A percentile compares a stretch with the other conserved stretches of the same genome.
Evolutionary conservation across 306 rosid genomes (phyloP).

Genomic region (Fragaria ananassa): DNA sequence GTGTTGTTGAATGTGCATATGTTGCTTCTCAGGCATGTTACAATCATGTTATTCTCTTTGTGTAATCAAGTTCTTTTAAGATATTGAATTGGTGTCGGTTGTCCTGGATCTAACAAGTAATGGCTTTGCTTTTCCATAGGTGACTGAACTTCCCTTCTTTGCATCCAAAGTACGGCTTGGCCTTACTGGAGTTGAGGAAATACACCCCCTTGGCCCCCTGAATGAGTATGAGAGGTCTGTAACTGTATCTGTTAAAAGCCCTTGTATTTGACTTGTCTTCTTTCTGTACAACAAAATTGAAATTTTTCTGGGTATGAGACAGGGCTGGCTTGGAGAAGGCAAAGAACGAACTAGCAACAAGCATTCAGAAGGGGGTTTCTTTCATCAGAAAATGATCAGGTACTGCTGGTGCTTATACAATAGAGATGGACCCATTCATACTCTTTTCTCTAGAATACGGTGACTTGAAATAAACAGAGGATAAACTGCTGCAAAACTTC

Average conservation of each 20-base stretch:
- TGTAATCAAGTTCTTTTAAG: background rate
- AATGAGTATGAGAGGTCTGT: conserved; percentile 83
- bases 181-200: conserved; percentile 75
- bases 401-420: background rate
- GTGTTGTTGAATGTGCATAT: conserved; percentile 76
- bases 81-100: background rate
- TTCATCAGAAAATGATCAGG: conserved; percentile 50
- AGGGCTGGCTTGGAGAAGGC: conserved; percentile 81
- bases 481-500: background rate
- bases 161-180: conserved; percentile 87
- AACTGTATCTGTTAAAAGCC: background rate
- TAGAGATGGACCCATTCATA: background rate
- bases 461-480: conserved; percentile 27
- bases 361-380: conserved; percentile 76
- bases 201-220: conserved; percentile 70
- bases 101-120: conserved; percentile 3
- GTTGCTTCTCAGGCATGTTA: conserved; percentile 63
- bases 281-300: background rate
- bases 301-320: conserved; percentile 7
- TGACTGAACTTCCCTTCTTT: conserved; percentile 89
- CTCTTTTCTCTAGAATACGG: conserved; percentile 14
- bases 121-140: conserved; percentile 37
- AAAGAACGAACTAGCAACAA: conserved; percentile 64
- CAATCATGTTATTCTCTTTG: background rate
- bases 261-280: background rate